phyloP scores from a whole-genome alignment of 2,329 filamentous ascomycete genomes.

The Calonectria naviculata region DNA sequence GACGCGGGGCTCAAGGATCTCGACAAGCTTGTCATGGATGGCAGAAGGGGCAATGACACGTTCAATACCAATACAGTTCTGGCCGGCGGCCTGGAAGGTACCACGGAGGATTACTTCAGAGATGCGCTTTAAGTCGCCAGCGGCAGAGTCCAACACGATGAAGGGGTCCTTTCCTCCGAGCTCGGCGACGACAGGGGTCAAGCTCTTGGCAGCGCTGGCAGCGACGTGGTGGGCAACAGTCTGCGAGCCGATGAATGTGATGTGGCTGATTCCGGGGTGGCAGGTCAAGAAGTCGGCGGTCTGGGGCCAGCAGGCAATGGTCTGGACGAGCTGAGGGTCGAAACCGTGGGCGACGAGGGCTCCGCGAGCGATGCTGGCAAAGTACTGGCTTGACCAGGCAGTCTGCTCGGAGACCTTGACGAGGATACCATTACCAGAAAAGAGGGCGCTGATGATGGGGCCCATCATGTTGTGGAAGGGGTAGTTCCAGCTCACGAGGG shows the following conservation, averaged over 20 bases:
- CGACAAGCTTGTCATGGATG: slow-evolving; percentile 80
- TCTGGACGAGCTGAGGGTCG: slow-evolving; percentile 84
- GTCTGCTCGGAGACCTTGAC: slow-evolving; percentile 97
- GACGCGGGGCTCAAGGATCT: slow-evolving; percentile 79
- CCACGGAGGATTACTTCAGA: slow-evolving; percentile 88
- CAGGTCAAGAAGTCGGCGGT: slow-evolving; percentile 85
- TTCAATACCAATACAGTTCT: slow-evolving; percentile 98
- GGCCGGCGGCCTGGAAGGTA: slow-evolving; percentile 93
- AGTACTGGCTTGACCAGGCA: slow-evolving; percentile 90
- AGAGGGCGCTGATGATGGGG: slow-evolving; percentile 89
- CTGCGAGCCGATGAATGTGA: slow-evolving; percentile 96
- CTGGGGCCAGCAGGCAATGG: slow-evolving; percentile 87
- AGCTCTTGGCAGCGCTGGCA: slow-evolving; percentile 82
- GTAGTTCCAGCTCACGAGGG: slow-evolving; percentile 97
- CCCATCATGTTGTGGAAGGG: slow-evolving; percentile 95
- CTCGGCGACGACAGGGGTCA: slow-evolving; percentile 92
- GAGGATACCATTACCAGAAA: slow-evolving; percentile 90
- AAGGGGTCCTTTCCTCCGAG: slow-evolving; percentile 96
- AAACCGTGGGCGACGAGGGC: slow-evolving; percentile 87
- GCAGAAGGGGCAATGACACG: slow-evolving; percentile 84
- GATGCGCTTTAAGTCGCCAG: slow-evolving; percentile 74
- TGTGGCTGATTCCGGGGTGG: slow-evolving; percentile 84
- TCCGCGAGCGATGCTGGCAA: slow-evolving; percentile 79
- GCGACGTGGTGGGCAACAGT: slow-evolving; percentile 90
- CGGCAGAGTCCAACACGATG: slow-evolving; percentile 84